phyloP scores from a whole-genome alignment of 192 early-diverging fungal species.

The Lobosporangium transversale region DNA sequence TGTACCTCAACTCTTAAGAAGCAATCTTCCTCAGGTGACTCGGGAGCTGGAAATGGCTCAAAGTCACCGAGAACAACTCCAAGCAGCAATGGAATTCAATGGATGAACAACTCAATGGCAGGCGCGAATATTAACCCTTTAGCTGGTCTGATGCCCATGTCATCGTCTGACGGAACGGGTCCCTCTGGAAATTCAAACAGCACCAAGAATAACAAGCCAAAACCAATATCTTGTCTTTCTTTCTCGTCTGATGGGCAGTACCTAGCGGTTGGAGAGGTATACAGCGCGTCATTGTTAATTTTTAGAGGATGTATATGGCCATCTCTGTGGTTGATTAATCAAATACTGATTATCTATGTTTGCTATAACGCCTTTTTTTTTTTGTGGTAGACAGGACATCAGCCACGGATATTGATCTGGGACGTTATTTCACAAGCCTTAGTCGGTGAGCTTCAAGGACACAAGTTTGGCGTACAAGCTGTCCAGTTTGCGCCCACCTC shows the following conservation, averaged over 20 bases:
- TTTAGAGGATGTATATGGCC: too few species aligned
- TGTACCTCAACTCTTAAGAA: constrained; percentile 46
- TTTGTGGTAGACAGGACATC: constrained; percentile 81
- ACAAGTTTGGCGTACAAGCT: constrained; percentile 80
- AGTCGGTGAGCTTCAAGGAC: constrained; percentile 71
- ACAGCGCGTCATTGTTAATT: background rate
- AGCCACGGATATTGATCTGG: constrained; percentile 82
- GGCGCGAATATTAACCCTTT: constrained; percentile 34
- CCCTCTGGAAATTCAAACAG: constrained; percentile 28
- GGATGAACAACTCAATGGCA: constrained; percentile 27
- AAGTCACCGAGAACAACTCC: constrained; percentile 16
- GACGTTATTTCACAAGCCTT: constrained; percentile 63
- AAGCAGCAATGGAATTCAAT: constrained; percentile 24
- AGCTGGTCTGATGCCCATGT: constrained; percentile 50
- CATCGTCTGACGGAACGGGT: constrained; percentile 20
- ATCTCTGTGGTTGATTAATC: too few species aligned
- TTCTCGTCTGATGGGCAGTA: constrained; percentile 75
- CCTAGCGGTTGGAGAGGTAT: constrained; percentile 82
- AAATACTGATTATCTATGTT: too few species aligned
- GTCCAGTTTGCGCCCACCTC: constrained; percentile 78
- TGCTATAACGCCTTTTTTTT: too few species aligned
- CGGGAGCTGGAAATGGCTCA: background rate
- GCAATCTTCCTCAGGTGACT: constrained; percentile 7
- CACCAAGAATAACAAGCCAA: constrained; percentile 58
- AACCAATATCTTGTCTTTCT: constrained; percentile 76